Percentiles rank a stretch among this genome's conserved stretches.
Conservation (phyloP, 805 yeast species). For the Ogataea trehaloabstinens region DNA sequence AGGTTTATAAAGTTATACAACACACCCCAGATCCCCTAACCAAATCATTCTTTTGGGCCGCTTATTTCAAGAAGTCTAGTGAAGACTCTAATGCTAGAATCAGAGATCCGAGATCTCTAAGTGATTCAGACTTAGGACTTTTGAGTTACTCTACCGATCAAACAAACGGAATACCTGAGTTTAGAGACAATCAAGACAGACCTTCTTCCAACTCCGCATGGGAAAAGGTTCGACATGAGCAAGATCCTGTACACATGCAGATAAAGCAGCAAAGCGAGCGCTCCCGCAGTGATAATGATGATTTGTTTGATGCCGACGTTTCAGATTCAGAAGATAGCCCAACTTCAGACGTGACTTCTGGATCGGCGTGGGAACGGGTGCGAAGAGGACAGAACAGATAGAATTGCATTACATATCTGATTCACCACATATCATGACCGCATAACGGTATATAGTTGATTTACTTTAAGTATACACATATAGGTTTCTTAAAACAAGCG, state of each 20-base stretch:
- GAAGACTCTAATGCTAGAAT: constrained; percentile 50
- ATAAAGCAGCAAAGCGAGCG: neutral
- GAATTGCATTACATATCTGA: neutral
- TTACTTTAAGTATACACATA: no score
- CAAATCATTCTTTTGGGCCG: constrained; percentile 39
- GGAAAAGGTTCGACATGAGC: constrained; percentile 20
- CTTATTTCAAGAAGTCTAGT: constrained; percentile 51
- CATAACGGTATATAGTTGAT: no score
- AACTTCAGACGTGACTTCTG: constrained; percentile 1
- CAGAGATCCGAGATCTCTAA: constrained; percentile 48
- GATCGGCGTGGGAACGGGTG: constrained; percentile 26
- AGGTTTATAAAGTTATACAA: constrained; percentile 18
- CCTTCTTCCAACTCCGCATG: constrained; percentile 12
- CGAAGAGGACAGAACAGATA: constrained; percentile 13
- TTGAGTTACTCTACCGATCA: constrained; percentile 3
- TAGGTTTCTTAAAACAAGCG: no score
- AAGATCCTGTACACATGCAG: constrained; percentile 6
- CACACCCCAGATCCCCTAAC: constrained; percentile 27
- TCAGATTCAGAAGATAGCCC: neutral
- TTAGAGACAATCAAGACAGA: constrained; percentile 1
- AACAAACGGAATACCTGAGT: constrained; percentile 8
- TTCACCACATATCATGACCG: no score
- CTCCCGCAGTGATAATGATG: neutral
- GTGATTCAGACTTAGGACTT: constrained; percentile 3
- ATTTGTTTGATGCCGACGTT: constrained; percentile 2